A percentile compares a stretch with the other conserved stretches of the same genome.
Evolutionary conservation across 441 rosid species (phyloP).

Genomic region (Eugenia klotzschiana): DNA sequence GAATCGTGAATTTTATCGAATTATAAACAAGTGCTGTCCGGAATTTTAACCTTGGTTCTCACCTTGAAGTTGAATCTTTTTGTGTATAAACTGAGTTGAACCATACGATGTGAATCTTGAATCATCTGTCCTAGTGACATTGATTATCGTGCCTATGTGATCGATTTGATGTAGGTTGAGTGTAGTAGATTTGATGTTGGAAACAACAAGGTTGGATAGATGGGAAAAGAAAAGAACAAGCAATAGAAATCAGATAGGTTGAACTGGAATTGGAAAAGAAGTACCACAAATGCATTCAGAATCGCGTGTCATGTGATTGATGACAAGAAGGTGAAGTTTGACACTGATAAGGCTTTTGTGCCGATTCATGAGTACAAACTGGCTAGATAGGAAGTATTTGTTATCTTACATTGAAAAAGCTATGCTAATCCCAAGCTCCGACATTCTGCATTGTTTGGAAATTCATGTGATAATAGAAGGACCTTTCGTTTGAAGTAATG

Average conservation of each 20-base stretch:
- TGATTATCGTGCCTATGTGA: not conserved
- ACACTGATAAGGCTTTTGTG: not conserved
- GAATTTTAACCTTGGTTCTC: not conserved
- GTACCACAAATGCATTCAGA: not conserved
- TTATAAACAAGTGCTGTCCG: not conserved
- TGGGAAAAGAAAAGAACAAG: not conserved
- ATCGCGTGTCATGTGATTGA: not conserved
- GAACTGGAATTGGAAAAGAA: not conserved
- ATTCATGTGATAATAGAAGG: not conserved
- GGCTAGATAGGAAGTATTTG: not conserved
- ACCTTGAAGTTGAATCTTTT: not conserved
- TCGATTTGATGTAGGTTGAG: not conserved
- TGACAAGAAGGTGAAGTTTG: not conserved
- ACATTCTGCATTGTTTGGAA: not conserved
- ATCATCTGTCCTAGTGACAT: not conserved
- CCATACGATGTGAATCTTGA: not conserved
- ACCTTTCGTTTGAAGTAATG: not conserved
- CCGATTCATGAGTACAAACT: not conserved
- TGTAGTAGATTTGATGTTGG: not conserved
- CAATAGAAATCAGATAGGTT: not conserved
- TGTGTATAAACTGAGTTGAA: not conserved
- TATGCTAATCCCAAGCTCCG: not conserved
- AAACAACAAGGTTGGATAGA: not conserved
- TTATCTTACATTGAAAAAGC: not conserved
- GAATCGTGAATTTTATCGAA: not conserved